Percentiles rank a stretch among this genome's conserved stretches.
Conservation (phyloP, 1,284 basidiomycete species). For the Cutaneotrichosporon spelunceum region DNA sequence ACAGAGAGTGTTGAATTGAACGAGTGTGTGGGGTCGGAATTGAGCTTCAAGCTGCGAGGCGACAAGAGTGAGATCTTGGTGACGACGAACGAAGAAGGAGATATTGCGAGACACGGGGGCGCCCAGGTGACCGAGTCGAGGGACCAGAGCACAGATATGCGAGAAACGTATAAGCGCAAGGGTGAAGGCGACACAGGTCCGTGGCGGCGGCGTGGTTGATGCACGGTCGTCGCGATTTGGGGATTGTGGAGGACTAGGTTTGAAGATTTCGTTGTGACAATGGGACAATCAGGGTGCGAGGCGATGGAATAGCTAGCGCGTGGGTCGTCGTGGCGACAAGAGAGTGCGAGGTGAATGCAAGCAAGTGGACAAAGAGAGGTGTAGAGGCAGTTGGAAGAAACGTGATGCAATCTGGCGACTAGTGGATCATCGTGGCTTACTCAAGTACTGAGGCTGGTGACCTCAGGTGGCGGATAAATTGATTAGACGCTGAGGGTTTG, state of each 20-base stretch:
- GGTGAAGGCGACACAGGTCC: not conserved
- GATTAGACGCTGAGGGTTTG: too few relatives aligned
- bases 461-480: too few relatives aligned
- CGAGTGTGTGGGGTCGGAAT: not conserved
- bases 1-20: too few relatives aligned
- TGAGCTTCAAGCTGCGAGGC: not conserved
- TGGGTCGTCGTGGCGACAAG: not conserved
- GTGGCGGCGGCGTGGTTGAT: not conserved
- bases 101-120: not conserved
- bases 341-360: not conserved
- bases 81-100: not conserved
- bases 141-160: not conserved
- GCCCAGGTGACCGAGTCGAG: too few relatives aligned
- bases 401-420: too few relatives aligned
- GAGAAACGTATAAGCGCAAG: not conserved
- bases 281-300: not conserved
- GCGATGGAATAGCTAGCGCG: not conserved
- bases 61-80: not conserved
- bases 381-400: not conserved
- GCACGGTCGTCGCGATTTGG: not conserved
- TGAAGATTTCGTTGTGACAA: not conserved
- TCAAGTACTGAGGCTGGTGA: too few relatives aligned
- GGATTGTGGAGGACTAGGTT: not conserved
- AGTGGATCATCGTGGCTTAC: too few relatives aligned
- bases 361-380: not conserved